Conservation (phyloP, 768 basidiomycete species). For the Tulasnella sp. region DNA sequence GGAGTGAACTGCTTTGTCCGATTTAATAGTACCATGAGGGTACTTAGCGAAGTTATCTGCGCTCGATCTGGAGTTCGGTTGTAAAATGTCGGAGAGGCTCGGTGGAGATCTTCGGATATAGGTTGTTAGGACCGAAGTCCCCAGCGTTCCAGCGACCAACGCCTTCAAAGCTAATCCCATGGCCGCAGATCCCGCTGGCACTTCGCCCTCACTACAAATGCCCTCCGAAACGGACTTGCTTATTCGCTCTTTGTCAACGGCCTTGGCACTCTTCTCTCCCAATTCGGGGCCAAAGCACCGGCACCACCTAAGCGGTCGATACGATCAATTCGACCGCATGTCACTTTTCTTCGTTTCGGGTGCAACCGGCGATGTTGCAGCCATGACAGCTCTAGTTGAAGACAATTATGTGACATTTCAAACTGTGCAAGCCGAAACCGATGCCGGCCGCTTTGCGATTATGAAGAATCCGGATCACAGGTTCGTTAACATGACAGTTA, state of each 20-base stretch:
- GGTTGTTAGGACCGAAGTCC: too few relatives aligned
- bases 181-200: background rate
- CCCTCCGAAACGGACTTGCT: background rate
- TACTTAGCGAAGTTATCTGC: too few relatives aligned
- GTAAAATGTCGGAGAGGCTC: too few relatives aligned
- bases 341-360: background rate
- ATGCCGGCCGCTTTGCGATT: background rate
- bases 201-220: background rate
- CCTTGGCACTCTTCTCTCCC: background rate
- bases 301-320: background rate
- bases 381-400: background rate
- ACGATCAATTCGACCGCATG: background rate
- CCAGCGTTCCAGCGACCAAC: too few relatives aligned
- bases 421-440: background rate
- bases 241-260: background rate
- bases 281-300: background rate
- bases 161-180: background rate
- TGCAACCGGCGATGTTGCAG: background rate
- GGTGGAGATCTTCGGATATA: too few relatives aligned
- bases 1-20: too few relatives aligned
- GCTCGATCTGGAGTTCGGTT: too few relatives aligned
- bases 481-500: background rate
- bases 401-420: background rate
- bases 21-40: too few relatives aligned
- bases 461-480: background rate